Evolutionary conservation across 306 rosid species (phyloP).

Genomic region (Potentilla sterilis): DNA sequence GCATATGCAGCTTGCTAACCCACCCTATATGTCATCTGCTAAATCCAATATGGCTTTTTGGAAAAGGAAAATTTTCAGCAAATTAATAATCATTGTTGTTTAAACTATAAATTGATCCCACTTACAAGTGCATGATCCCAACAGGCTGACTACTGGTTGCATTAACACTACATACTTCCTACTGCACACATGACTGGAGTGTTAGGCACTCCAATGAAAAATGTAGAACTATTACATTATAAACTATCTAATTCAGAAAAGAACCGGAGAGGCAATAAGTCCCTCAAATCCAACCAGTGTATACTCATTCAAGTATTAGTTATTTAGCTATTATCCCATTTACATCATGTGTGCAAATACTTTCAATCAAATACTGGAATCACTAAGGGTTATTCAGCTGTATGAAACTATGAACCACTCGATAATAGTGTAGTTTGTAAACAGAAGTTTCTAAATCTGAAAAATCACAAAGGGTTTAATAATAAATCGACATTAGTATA

Average conservation of each 20-base stretch:
- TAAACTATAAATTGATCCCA: neutral
- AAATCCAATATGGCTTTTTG: neutral
- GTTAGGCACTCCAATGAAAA: neutral
- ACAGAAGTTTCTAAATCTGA: neutral
- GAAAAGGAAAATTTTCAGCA: neutral
- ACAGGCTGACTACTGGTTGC: neutral
- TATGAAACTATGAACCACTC: neutral
- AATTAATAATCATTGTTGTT: constrained; percentile 1
- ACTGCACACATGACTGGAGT: neutral
- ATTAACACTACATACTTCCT: neutral
- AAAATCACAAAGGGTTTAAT: neutral
- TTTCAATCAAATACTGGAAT: neutral
- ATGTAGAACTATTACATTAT: neutral
- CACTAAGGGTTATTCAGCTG: neutral
- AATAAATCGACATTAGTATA: neutral
- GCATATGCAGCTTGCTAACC: constrained; percentile 1
- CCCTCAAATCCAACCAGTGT: neutral
- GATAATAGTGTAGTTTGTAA: neutral
- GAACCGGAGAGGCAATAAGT: neutral
- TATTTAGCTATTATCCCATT: neutral
- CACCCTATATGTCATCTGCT: constrained; percentile 3
- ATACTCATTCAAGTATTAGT: neutral
- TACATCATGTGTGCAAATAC: neutral
- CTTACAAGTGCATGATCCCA: neutral
- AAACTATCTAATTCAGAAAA: neutral